These are phyloP conservation scores for Fusarium siculi DNA, from an alignment of 2,329 filamentous ascomycete genomes.

Conservation along the genomic window DNA sequence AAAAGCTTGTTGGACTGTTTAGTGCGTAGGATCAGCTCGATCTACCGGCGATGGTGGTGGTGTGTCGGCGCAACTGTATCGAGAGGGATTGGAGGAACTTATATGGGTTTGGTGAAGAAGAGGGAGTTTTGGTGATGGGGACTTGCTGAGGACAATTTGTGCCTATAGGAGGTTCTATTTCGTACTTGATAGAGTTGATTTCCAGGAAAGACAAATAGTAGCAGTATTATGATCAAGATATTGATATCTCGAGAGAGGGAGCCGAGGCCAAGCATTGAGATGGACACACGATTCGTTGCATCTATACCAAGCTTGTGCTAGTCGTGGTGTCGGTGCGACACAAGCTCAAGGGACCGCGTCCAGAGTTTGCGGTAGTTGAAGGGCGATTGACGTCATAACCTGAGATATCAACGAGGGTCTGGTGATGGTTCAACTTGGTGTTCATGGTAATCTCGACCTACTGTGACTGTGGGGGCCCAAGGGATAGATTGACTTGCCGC, in stretches of 20 bases:
- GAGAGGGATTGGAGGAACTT: not conserved
- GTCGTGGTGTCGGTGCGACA: slow-evolving; percentile 15
- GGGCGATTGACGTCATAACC: slow-evolving; percentile 33
- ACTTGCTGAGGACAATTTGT: not conserved
- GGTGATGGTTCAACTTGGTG: slow-evolving; percentile 24
- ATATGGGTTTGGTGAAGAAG: not conserved
- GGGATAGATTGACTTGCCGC: not conserved
- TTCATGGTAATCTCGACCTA: slow-evolving; percentile 5
- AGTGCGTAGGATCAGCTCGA: not conserved
- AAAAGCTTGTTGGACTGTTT: slow-evolving; percentile 25
- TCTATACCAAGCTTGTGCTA: slow-evolving; percentile 21
- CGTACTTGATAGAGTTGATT: not conserved
- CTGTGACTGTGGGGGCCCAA: not conserved
- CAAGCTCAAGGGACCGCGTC: slow-evolving; percentile 26
- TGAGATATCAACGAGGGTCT: slow-evolving; percentile 12
- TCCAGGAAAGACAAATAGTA: not conserved
- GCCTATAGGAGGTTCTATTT: not conserved
- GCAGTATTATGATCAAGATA: not conserved
- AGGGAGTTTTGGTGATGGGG: not conserved
- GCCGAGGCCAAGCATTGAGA: slow-evolving; percentile 7
- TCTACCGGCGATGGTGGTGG: slow-evolving; percentile 11
- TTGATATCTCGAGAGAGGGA: not conserved
- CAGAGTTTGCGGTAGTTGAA: slow-evolving; percentile 3
- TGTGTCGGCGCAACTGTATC: not conserved
- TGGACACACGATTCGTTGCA: not conserved